Evolutionary conservation across 495 filamentous ascomycete genomes (phyloP), one percentile per base, ranked within the genome.

Genomic region (Penicillium coprophilum): DNA sequence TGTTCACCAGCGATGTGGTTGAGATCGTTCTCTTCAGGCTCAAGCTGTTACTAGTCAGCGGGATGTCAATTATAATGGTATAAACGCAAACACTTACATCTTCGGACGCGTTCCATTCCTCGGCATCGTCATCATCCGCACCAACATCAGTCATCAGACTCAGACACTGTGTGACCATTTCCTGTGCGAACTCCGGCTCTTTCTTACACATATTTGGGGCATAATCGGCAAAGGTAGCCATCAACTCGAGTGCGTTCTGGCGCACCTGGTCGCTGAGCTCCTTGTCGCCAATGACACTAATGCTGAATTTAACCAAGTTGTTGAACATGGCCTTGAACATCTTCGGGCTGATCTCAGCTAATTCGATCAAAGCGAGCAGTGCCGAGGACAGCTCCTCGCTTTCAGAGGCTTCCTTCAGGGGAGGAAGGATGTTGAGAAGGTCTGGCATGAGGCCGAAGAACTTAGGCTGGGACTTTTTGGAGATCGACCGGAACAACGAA

Each of bases 71-170:
- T 17, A 27, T 3, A 53, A 39, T 46, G 50, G 28, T 11, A 15
- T 28, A 23, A 19, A 17, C 10, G 11, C 19, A 31, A n/a, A 74
- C 77, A 78, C 88, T 67, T 72, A 91, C 87, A 79, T 99, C 95
- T 63, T 99, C 94, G 28, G 89, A 88, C 6, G 83, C 80, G 60
- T 96, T 89, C 95, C 95, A 99, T 61, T 97, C 95, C 12, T 83
- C 77, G 6, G 93, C 95, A 79, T 97, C 89, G 31, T 99, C 93
- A 60, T 99, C 95, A 58, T 97, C 95, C 50, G 83, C 78, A 34
- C 93, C 95, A 57, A 99, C 86, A 71, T 99, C 95, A n/a, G 95
- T 99, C 95, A 99, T 97, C 64, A 99, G 73, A 60, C 94, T 97
- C 59, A 99, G 77, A 68, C 95, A 99, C 72, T 99, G 95, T 0